These are phyloP conservation scores for Skeletonema tropicum DNA, from an alignment of 108 stramenopile species.

Conservation along the genomic window DNA sequence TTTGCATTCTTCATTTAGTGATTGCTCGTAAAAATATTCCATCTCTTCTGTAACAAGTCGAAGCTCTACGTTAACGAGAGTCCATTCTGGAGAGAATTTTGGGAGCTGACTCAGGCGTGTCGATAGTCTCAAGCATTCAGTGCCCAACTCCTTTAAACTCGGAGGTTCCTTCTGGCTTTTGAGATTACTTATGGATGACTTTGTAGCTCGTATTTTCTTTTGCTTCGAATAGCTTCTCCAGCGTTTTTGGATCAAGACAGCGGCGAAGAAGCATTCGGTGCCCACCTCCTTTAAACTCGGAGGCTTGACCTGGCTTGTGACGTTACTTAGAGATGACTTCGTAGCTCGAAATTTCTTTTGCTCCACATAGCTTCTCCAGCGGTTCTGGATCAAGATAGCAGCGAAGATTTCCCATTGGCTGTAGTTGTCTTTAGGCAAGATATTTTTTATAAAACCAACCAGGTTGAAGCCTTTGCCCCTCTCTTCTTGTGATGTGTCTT, in stretches of 20 bases:
- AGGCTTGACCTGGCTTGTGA: not conserved
- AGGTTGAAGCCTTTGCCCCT: not conserved
- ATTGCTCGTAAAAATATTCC: constrained; percentile 16
- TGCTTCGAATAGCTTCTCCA: not conserved
- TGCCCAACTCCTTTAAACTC: constrained; percentile 11
- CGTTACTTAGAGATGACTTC: not conserved
- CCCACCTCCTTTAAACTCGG: constrained; percentile 10
- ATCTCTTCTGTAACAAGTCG: constrained; percentile 21
- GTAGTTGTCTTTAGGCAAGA: not conserved
- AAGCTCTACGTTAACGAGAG: constrained; percentile 25
- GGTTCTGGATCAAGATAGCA: not conserved
- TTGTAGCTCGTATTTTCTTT: too few relatives aligned
- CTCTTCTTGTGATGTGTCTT: not conserved
- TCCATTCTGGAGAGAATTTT: constrained; percentile 29
- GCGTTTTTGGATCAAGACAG: not conserved
- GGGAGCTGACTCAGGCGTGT: constrained; percentile 16
- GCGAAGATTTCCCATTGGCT: constrained; percentile 4
- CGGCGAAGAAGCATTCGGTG: constrained; percentile 15
- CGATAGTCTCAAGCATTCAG: constrained; percentile 21
- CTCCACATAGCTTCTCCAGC: not conserved
- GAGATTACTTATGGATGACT: not conserved
- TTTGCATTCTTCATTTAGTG: not conserved
- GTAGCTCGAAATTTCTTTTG: not conserved
- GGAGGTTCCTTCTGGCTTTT: not conserved
- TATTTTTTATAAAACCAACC: not conserved